Percentiles rank a stretch among this genome's conserved stretches.
phyloP scores from a whole-genome alignment of 176 grass and related monocot species.

The Panicum miliaceum region DNA sequence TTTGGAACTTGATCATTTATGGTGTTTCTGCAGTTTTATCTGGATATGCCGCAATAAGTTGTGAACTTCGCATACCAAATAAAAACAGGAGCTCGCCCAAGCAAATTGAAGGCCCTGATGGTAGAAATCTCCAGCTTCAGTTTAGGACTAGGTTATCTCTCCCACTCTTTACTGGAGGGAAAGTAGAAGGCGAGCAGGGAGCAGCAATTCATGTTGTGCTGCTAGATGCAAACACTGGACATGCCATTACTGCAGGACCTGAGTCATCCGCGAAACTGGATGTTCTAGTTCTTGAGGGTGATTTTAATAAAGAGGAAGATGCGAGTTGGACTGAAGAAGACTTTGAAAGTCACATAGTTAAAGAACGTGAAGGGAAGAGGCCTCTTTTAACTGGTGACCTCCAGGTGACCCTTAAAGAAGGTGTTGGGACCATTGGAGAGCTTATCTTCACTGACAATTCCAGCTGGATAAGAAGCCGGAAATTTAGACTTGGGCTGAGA shows the following conservation, averaged over 20 bases:
- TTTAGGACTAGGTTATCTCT: constrained; percentile 70
- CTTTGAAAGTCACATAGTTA: constrained; percentile 72
- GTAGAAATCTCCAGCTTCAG: constrained; percentile 72
- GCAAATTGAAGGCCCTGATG: constrained; percentile 74
- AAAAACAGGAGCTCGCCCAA: constrained; percentile 76
- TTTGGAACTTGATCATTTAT: constrained; percentile 37
- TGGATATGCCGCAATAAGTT: constrained; percentile 33
- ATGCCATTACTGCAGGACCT: constrained; percentile 61
- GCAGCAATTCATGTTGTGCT: constrained; percentile 87
- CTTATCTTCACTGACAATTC: constrained; percentile 93
- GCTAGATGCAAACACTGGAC: constrained; percentile 62
- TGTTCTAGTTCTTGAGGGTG: constrained; percentile 78
- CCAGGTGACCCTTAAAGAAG: constrained; percentile 82
- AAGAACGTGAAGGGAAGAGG: constrained; percentile 88
- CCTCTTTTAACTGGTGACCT: constrained; percentile 86
- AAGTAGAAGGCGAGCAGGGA: constrained; percentile 91
- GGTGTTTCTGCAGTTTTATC: constrained; percentile 32
- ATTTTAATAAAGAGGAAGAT: constrained; percentile 90
- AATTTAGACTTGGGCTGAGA: constrained; percentile 85
- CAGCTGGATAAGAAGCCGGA: constrained; percentile 89
- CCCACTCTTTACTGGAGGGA: constrained; percentile 89
- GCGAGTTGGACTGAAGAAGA: constrained; percentile 89
- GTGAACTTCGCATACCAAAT: constrained; percentile 30
- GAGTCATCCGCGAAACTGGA: constrained; percentile 76
- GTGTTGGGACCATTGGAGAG: constrained; percentile 85